Evolutionary conservation across 306 rosid genomes (phyloP).

Genomic region (Acacia confusa): DNA sequence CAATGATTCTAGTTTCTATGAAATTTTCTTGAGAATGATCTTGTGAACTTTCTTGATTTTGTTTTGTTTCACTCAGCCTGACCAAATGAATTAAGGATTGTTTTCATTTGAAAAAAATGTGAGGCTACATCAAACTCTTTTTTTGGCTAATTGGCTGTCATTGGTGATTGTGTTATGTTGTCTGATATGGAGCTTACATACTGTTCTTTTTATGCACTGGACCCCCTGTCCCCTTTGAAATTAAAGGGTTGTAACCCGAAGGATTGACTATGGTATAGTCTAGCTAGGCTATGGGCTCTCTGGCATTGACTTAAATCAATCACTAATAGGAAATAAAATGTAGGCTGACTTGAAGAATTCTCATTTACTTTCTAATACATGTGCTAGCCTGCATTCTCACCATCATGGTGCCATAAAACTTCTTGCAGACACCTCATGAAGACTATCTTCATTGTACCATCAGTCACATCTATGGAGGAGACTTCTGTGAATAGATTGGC

Average conservation of each 20-base stretch:
- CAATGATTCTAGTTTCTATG: neutral
- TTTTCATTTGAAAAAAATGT: neutral
- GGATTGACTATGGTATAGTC: constrained; percentile 7
- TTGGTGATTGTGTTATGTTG: constrained; percentile 9
- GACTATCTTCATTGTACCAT: constrained; percentile 16
- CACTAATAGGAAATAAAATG: constrained; percentile 5
- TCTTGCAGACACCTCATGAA: constrained; percentile 26
- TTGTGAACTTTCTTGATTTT: neutral
- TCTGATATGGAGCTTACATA: neutral
- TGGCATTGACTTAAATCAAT: constrained; percentile 4
- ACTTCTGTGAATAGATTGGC: constrained; percentile 14
- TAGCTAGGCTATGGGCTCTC: neutral
- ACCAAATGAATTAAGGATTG: neutral
- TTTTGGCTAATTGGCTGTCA: neutral
- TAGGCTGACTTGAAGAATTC: constrained; percentile 1
- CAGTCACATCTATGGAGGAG: constrained; percentile 4
- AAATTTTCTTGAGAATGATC: neutral
- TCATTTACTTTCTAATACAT: neutral
- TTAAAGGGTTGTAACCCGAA: neutral
- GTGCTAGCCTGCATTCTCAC: neutral
- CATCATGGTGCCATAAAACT: constrained; percentile 8
- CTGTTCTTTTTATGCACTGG: neutral
- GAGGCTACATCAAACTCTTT: neutral
- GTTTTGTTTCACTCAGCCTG: neutral
- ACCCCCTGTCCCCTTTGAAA: neutral